Base-by-base conservation (phyloP, 1,284 basidiomycete genomes). In the Rhodotorula glutinis region DNA sequence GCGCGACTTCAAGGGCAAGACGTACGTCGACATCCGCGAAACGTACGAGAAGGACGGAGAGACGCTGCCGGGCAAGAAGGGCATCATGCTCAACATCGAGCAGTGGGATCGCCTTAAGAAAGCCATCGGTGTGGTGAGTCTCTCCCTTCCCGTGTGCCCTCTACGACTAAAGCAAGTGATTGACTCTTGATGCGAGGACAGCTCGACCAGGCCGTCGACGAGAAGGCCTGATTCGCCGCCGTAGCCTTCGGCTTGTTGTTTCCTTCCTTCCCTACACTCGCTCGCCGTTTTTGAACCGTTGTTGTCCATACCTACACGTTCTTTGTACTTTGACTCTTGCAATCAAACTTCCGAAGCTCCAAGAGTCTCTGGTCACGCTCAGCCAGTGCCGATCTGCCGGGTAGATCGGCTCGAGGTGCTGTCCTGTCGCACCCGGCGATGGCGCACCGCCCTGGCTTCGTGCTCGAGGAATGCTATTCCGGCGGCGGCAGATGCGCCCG, bases 21-120 rank as follows among this genome's bases (percentile, higher is more conserved):
- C 56, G 8, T 54, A 63, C 17, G 44, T 75, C 49, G 67, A 73
- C 56, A 71, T 75, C 44, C 71, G 74, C 40, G 74, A 74, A 60
- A 63, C 66, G 46, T 75, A 75, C 65, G 38, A 58, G 40, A 67
- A 71, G 40, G 69, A 68, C 23, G 69, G 71, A 33, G 65, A 71
- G 46, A 44, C 44, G 27, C 59, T 53, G 40, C 74, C 74, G 3
- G 73, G 74, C 55, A 73, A 72, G 61, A 73, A 72, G 41, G 74
- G 72, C 19, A 71, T 75, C 53, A 41, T 56, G 38, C 62, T 75
- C 21, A 62, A 41, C 9, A 27, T 51, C 11, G 68, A 67, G n/a
- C 64, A 65, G 52, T 75, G 62, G 60, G 57, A 73, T 25, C 57
- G 46, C 25, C 51, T 75, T n/a, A 75, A 74, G 53, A 57, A 62